Conservation (phyloP, 1,284 basidiomycete genomes). For the Malassezia obtusa region DNA sequence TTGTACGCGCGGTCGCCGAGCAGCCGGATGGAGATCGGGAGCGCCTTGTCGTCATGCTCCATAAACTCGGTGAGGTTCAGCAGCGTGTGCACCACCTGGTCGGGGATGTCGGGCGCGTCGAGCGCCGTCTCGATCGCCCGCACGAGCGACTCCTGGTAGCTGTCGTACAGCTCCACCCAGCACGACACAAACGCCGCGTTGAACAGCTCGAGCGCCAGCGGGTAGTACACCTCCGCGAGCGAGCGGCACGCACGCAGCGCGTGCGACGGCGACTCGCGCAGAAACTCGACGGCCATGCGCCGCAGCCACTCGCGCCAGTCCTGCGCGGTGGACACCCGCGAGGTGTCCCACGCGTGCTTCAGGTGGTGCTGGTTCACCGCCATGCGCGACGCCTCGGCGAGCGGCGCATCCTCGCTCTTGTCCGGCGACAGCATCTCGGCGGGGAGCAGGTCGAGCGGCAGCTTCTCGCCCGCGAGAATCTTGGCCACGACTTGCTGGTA, state of each 20-base stretch:
- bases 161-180: conserved; percentile 88
- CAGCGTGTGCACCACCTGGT: conserved; percentile 84
- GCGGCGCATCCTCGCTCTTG: conserved; percentile 49
- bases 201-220: conserved; percentile 87
- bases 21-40: conserved; percentile 85
- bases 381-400: conserved; percentile 61
- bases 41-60: conserved; percentile 95
- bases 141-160: conserved; percentile 56
- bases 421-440: conserved; percentile 26
- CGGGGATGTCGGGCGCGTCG: conserved; percentile 66
- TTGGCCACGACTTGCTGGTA: conserved; percentile 84
- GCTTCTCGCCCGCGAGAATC: conserved; percentile 78
- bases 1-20: conserved; percentile 84
- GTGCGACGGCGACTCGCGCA: conserved; percentile 96
- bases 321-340: conserved; percentile 63
- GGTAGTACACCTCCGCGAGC: conserved; percentile 80
- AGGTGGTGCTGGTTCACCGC: conserved; percentile 94
- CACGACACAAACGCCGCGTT: conserved; percentile 98
- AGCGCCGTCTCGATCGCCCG: conserved; percentile 81
- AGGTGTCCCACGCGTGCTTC: conserved; percentile 92
- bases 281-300: conserved; percentile 83
- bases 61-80: conserved; percentile 98
- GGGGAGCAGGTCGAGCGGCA: conserved; percentile 58
- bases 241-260: conserved; percentile 91
- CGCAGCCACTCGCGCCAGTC: conserved; percentile 98